phyloP scores from a whole-genome alignment of 148 eudicot species.

The Selenicereus undatus region DNA sequence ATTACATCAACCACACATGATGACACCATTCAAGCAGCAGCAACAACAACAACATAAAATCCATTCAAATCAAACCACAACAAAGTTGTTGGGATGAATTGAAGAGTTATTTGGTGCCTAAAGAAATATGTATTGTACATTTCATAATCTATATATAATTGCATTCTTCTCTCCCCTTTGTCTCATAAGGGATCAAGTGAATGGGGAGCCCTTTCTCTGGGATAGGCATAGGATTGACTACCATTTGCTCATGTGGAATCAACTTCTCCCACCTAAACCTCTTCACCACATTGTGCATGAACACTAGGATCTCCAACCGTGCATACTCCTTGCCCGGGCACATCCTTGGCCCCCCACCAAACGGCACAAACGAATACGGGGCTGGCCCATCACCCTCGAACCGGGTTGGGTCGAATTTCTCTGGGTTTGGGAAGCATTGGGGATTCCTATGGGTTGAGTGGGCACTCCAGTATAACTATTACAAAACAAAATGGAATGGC shows the following conservation, averaged over 20 bases:
- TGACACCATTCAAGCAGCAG: neutral
- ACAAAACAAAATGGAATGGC: neutral
- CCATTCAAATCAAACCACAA: neutral
- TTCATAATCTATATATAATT: neutral
- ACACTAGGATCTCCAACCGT: slow-evolving; percentile 49
- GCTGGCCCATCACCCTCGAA: slow-evolving; percentile 54
- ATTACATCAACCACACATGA: neutral
- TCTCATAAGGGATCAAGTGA: slow-evolving; percentile 38
- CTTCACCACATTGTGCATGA: slow-evolving; percentile 56
- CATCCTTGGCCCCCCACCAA: slow-evolving; percentile 66
- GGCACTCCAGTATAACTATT: slow-evolving; percentile 53
- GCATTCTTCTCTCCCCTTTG: neutral
- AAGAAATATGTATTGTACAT: neutral
- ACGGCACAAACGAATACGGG: slow-evolving; percentile 58
- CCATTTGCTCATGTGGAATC: slow-evolving; percentile 42
- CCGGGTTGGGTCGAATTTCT: slow-evolving; percentile 52
- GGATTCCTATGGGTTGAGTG: slow-evolving; percentile 52
- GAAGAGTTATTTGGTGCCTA: neutral
- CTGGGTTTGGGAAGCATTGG: slow-evolving; percentile 37
- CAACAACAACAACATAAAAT: neutral
- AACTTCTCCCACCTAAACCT: slow-evolving; percentile 62
- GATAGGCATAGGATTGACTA: slow-evolving; percentile 51
- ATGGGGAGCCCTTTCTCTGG: slow-evolving; percentile 60
- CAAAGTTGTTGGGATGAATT: neutral
- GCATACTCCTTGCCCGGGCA: slow-evolving; percentile 78